Conservation (phyloP, 2,329 filamentous ascomycete species). For the Epichloe coenophiala region DNA sequence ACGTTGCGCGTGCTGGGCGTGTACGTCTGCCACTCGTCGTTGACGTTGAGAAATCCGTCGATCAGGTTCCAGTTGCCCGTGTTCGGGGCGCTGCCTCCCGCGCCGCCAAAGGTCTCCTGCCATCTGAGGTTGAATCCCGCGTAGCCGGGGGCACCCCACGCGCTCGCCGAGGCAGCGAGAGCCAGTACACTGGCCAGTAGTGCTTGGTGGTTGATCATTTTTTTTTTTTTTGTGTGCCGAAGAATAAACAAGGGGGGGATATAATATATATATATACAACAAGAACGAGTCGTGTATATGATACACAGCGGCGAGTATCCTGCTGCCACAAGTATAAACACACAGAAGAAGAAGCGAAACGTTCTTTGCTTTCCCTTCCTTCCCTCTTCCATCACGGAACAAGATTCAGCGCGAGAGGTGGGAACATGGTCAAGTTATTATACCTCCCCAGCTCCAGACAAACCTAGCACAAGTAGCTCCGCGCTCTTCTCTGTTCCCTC, state of each 20-base stretch:
- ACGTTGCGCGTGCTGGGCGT: slow-evolving; percentile 31
- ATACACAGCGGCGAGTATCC: neutral
- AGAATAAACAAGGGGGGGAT: neutral
- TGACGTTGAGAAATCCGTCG: slow-evolving; percentile 27
- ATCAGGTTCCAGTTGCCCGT: slow-evolving; percentile 28
- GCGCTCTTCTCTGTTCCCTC: too few relatives aligned
- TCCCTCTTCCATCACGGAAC: neutral
- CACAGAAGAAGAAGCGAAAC: slow-evolving; percentile 15
- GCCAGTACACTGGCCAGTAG: slow-evolving; percentile 15
- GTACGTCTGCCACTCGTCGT: slow-evolving; percentile 40
- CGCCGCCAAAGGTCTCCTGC: slow-evolving; percentile 30
- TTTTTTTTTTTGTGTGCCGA: neutral
- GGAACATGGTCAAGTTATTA: slow-evolving; percentile 1
- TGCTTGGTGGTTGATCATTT: slow-evolving; percentile 11
- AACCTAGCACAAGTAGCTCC: too few relatives aligned
- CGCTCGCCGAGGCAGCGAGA: slow-evolving; percentile 19
- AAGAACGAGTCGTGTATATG: neutral
- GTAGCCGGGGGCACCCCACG: slow-evolving; percentile 26
- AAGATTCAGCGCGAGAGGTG: neutral
- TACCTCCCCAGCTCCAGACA: neutral
- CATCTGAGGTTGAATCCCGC: slow-evolving; percentile 25
- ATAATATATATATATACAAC: neutral
- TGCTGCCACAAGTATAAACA: neutral
- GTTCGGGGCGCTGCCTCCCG: slow-evolving; percentile 20
- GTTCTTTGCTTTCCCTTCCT: neutral